Evolutionary conservation across 306 rosid genomes (phyloP).

Genomic region (Begonia fuchsioides): DNA sequence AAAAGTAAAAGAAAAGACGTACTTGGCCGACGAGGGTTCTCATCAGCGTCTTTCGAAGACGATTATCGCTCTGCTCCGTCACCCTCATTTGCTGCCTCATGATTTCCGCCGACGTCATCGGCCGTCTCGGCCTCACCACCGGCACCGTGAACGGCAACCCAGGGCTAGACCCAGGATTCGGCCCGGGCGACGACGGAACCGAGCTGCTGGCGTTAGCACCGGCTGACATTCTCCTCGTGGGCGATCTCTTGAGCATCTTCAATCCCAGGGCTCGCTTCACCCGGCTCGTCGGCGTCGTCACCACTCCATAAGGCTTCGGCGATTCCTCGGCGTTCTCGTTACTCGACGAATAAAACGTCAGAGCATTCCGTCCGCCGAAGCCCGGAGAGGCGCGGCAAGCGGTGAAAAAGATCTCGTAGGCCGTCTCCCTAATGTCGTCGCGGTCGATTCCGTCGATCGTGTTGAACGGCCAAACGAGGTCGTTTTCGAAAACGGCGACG

Average conservation of each 20-base stretch:
- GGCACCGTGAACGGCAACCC: conserved; percentile 16
- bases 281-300: conserved; percentile 60
- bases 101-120: conserved; percentile 97
- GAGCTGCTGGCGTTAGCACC: conserved; percentile 23
- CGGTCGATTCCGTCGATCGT: conserved; percentile 33
- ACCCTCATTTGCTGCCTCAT: conserved; percentile 95
- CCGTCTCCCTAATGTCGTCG: conserved; percentile 55
- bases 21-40: conserved; percentile 92
- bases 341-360: conserved; percentile 26
- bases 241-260: conserved; percentile 77
- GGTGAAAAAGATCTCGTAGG: conserved; percentile 81
- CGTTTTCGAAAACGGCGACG: conserved; percentile 12
- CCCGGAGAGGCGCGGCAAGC: conserved; percentile 79
- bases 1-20: conserved; percentile 8
- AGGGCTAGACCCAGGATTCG: conserved; percentile 14
- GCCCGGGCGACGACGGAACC: conserved; percentile 29
- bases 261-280: conserved; percentile 66
- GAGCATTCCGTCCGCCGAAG: conserved; percentile 53
- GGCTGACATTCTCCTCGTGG: conserved; percentile 62
- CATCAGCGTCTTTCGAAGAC: conserved; percentile 71
- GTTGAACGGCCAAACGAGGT: conserved; percentile 37
- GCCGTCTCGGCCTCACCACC: conserved; percentile 46
- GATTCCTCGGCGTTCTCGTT: conserved; percentile 5
- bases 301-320: conserved; percentile 28
- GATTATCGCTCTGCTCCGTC: conserved; percentile 71